Percentiles rank a stretch among this genome's conserved stretches.
Evolutionary conservation across 306 rosid genomes (phyloP).

Genomic region (Astragalus glycyphyllos): DNA sequence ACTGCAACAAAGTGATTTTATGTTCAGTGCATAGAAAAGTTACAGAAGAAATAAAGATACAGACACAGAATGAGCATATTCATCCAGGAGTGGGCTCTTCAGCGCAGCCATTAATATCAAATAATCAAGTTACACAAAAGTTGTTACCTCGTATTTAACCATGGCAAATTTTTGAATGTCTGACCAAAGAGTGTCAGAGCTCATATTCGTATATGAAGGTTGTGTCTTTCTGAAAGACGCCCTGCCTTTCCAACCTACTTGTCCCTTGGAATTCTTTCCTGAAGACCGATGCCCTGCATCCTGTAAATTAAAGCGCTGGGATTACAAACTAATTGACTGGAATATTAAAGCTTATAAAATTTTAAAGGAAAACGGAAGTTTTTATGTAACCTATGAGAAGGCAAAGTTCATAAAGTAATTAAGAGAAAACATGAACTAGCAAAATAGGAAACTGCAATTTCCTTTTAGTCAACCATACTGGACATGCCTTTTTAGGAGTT

Average conservation of each 20-base stretch:
- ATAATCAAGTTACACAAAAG: constrained; percentile 27
- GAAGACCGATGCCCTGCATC: constrained; percentile 69
- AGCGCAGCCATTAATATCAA: constrained; percentile 1
- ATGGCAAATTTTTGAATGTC: constrained; percentile 81
- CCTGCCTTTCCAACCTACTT: constrained; percentile 75
- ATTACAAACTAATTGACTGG: not conserved
- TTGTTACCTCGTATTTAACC: constrained; percentile 81
- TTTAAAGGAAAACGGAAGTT: constrained; percentile 20
- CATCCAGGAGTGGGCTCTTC: not conserved
- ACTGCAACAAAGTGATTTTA: constrained; percentile 55
- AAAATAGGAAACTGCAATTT: constrained; percentile 16
- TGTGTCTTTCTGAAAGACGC: constrained; percentile 64
- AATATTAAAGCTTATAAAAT: constrained; percentile 2
- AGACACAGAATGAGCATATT: constrained; percentile 22
- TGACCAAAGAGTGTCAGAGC: constrained; percentile 86
- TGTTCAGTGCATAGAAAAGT: constrained; percentile 14
- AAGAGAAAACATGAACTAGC: constrained; percentile 10
- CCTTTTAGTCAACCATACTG: constrained; percentile 23
- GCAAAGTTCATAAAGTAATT: constrained; percentile 25
- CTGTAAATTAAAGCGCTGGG: constrained; percentile 52
- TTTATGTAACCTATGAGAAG: constrained; percentile 8
- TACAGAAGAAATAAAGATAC: constrained; percentile 25
- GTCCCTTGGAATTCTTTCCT: constrained; percentile 79
- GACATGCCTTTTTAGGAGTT: constrained; percentile 67
- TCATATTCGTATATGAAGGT: constrained; percentile 65